Evolutionary conservation across 768 basidiomycete species (phyloP), one percentile per base, ranked within the genome.

Genomic region (Mycena haematopus): DNA sequence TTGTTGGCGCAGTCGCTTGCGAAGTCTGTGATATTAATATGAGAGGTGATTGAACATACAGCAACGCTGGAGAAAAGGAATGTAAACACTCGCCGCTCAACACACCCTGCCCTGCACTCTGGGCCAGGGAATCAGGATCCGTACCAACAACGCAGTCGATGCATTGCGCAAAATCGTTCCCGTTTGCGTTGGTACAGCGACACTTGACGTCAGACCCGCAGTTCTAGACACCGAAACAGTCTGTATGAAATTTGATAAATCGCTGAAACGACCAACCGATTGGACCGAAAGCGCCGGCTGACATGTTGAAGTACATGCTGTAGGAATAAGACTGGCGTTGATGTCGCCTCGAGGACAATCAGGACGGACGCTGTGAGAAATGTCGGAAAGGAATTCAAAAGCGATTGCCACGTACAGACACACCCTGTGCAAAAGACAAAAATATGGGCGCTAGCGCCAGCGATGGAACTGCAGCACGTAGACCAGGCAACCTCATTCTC

Each of bases 111-210:
- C 19, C 50, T 0, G 46, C 52, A 35, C 44, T 60, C 35, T 63
- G 51, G 31, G 51, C 46, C 7, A 67, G 54, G 7, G 27, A 47
- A 17, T 19, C 56, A 11, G 36, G 45, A 19, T 17, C 15, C 17
- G 40, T 6, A 13, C 57, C 42, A 0, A 55, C 57, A 21, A 56
- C 49, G 17, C 63, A 65, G 21, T 60, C 58, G 3, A 65, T 46
- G 44, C 63, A 65, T 19, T 55, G 31, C 42, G 47, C 58, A 19
- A 65, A 52, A 36, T 7, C 46, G 24, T 44, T 17, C 7, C 36
- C 58, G 46, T 51, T 60, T 1, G 40, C 24, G 31, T 50, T 14
- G 1, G 63, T 65, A 54, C 63, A 65, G 19, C 50, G 54, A n/a
- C 63, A 65, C 6, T 40, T 52, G 10, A 65, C 8, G 40, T 56